Evolutionary conservation across 1,139 yeast genomes (phyloP).

Genomic region (Yamadazyma jaroonii): DNA sequence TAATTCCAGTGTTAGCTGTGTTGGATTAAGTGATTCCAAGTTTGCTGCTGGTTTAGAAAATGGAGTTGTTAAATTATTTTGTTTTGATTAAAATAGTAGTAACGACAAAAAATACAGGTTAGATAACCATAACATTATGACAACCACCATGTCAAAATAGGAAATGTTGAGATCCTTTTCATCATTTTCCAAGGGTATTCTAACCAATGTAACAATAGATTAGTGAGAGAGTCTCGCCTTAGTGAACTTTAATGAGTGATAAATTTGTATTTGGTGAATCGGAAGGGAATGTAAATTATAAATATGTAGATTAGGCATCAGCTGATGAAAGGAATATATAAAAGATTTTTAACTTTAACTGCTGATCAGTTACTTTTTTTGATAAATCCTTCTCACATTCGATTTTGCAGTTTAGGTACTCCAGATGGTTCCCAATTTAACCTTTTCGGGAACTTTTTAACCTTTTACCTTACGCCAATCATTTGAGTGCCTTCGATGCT

Average conservation of each 20-base stretch:
- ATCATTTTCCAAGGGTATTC: too few species aligned
- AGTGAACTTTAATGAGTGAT: too few species aligned
- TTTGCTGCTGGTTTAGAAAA: constrained; percentile 89
- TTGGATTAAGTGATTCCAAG: constrained; percentile 83
- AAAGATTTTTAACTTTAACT: not conserved
- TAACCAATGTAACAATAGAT: too few species aligned
- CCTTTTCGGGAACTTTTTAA: too few species aligned
- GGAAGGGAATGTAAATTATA: not conserved
- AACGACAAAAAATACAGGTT: not conserved
- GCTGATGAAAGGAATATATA: constrained; percentile 1
- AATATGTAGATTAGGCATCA: not conserved
- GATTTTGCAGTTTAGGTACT: not conserved
- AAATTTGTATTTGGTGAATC: too few species aligned
- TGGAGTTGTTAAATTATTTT: constrained; percentile 79
- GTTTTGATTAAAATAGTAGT: constrained; percentile 51
- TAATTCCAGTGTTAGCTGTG: constrained; percentile 76
- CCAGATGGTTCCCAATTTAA: not conserved
- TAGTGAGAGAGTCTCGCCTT: too few species aligned
- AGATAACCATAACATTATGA: too few species aligned
- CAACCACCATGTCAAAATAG: too few species aligned
- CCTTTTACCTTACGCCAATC: too few species aligned
- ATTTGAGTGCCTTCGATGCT: too few species aligned
- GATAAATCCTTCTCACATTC: not conserved
- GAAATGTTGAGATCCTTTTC: too few species aligned
- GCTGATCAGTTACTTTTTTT: too few species aligned